Base-by-base conservation (phyloP, 192 early-diverging fungal species). In the Backusella sp. region DNA sequence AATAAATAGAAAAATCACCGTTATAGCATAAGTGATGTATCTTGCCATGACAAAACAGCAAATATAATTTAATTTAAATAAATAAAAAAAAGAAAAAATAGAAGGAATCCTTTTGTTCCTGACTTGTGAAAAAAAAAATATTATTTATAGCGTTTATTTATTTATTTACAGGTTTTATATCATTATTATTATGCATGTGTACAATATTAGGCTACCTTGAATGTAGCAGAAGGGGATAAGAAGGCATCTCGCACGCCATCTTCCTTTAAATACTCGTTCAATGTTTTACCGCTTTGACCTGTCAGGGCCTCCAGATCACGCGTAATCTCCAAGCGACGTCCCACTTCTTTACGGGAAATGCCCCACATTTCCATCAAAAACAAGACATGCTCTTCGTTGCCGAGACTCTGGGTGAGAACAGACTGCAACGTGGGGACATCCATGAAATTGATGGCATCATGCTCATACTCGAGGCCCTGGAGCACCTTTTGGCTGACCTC, bases 281-380 rank as follows among this genome's bases (percentile, higher is more conserved):
- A 37, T 4, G 71, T 73, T 49, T 72, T 80, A 14, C 81, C 81
- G 49, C 81, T 82, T 68, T 82, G 68, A 19, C 81, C 81, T 6
- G 81, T 82, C 7, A 82, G 65, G 17, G 49, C 56, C 36, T 82
- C 81, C 21, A 82, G 41, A 42, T 82, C 81, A 41, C 81, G 81
- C 5, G 81, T 82, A 46, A 78, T 71, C 44, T 82, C 81, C 21
- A 82, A 76, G 0, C 81, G 81, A 28, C 81, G 81, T 28, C 76
- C 75, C 35, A 66, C 75, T n/a, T 76, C 52, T 42, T 67, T 74
- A 36, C 71, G 77, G 23, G 78, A 75, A 19, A 82, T 41, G 35
- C 80, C 80, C 81, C 81, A 82, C 70, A 82, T 76, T 41, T 82
- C 81, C 73, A 82, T 56, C 8, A 78, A 28, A 34, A 78, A 82